These are phyloP conservation scores for Metschnikowia reukaufii DNA, from an alignment of 805 yeast species.

Conservation along the genomic window DNA sequence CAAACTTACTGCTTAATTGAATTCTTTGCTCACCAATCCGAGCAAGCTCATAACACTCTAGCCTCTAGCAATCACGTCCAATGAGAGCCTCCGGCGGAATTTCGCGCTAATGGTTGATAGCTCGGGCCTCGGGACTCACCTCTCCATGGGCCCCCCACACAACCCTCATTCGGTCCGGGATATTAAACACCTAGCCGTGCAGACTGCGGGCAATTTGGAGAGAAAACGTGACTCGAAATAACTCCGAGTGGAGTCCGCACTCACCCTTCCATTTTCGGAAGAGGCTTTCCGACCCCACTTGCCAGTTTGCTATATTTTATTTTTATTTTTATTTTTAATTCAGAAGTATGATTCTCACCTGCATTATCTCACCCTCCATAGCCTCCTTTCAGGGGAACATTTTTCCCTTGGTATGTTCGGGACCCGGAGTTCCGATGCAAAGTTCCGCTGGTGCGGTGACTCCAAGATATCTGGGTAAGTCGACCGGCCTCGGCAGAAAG, in stretches of 20 bases:
- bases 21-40: too few species aligned
- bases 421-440: not conserved
- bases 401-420: not conserved
- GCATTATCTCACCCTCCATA: not conserved
- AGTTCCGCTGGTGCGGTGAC: constrained; percentile 5
- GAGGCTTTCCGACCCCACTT: not conserved
- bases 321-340: too few species aligned
- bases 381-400: not conserved
- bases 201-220: not conserved
- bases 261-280: not conserved
- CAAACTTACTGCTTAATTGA: too few species aligned
- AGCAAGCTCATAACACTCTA: too few species aligned
- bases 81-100: too few species aligned
- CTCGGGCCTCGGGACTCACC: constrained; percentile 5
- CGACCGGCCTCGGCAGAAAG: not conserved
- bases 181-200: not conserved
- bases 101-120: not conserved
- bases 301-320: not conserved
- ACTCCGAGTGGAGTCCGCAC: not conserved
- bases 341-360: too few species aligned
- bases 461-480: not conserved
- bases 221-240: constrained; percentile 3
- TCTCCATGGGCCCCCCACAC: constrained; percentile 7
- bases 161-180: not conserved
- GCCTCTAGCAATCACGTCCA: too few species aligned